Evolutionary conservation across 208 protist genomes (phyloP), one percentile per base, ranked within the genome.

Genomic region (Acanthamoeba culbertsoni): DNA sequence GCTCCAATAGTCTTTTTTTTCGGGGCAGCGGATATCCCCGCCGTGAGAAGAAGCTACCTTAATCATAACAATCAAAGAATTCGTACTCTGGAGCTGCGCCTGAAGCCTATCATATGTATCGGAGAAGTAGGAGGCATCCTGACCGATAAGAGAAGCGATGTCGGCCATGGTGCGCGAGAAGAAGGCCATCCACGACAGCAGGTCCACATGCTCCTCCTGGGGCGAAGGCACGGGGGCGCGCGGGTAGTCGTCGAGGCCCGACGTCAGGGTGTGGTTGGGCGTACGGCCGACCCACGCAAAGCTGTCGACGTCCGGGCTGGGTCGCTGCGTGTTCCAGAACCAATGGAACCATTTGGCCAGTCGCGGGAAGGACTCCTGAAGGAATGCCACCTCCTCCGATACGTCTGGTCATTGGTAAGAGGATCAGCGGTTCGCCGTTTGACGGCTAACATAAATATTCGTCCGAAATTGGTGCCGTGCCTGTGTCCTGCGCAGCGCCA

Each of bases 181-280:
- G 33, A 97, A 91, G 5, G 62, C 82, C 93, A 98, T 95, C 98
- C 98, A 98, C 20, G 92, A 93, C 26, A 79, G 42, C 4, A 98
- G 93, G 94, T 98, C 98, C 1, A 98, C 92, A 71, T 98, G 97
- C 20, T 93, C 33, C 55, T 98, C 97, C 0, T 37, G 12, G 0
- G 18, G 16, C 0, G 35, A 45, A 53, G 65, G 53, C 5, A 20
- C 10, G 2, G 82, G 40, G 7, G 93, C 92, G 16, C 98, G 92
- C 46, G 98, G 98, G 79, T 97, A 98, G 71, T 98, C 98, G 86
- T 98, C 97, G 0, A 98, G 91, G 0, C 91, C 97, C 0, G 95
- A 97, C 1, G 97, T 89, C 23, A 98, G 79, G 3, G 96, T 97
- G 73, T 97, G 97, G 65, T 96, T 93, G 10, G 53, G 84, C 5